Evolutionary conservation across 1,284 basidiomycete species (phyloP).

Genomic region (Apiotrichum mycotoxinovorans): DNA sequence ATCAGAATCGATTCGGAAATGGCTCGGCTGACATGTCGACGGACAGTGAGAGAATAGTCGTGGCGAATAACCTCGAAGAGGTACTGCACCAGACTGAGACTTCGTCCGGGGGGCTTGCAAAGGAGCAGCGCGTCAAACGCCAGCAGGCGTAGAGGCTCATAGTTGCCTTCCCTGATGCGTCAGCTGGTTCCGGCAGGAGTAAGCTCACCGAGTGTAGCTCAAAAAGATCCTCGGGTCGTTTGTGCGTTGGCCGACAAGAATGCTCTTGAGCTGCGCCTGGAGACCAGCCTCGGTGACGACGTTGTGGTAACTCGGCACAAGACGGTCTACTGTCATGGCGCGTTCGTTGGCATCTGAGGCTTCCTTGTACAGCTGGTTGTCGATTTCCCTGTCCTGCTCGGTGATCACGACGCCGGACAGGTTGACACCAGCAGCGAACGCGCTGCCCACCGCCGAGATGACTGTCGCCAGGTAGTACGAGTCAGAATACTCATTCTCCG

Average conservation of each 20-base stretch:
- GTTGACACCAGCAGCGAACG: conserved; percentile 33
- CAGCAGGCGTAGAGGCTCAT: conserved; percentile 80
- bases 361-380: conserved; percentile 59
- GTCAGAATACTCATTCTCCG: conserved; percentile 85
- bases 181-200: background rate
- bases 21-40: conserved; percentile 78
- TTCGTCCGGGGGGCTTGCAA: conserved; percentile 61
- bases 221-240: conserved; percentile 80
- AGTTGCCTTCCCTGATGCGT: conserved; percentile 76
- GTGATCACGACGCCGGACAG: conserved; percentile 6
- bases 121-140: conserved; percentile 93
- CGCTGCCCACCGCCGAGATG: conserved; percentile 70
- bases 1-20: conserved; percentile 84
- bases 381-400: conserved; percentile 22
- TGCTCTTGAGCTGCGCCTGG: conserved; percentile 79
- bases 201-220: conserved; percentile 73
- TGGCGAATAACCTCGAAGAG: conserved; percentile 82
- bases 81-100: conserved; percentile 67
- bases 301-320: conserved; percentile 94
- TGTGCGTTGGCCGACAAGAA: conserved; percentile 72
- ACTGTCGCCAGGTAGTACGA: conserved; percentile 85
- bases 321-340: conserved; percentile 87
- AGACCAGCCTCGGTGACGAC: conserved; percentile 84
- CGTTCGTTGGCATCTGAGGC: conserved; percentile 79
- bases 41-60: conserved; percentile 77